A percentile compares a stretch with the other conserved stretches of the same genome.
phyloP scores from a whole-genome alignment of 2,329 filamentous ascomycete species.

The Penicillium thymicola region DNA sequence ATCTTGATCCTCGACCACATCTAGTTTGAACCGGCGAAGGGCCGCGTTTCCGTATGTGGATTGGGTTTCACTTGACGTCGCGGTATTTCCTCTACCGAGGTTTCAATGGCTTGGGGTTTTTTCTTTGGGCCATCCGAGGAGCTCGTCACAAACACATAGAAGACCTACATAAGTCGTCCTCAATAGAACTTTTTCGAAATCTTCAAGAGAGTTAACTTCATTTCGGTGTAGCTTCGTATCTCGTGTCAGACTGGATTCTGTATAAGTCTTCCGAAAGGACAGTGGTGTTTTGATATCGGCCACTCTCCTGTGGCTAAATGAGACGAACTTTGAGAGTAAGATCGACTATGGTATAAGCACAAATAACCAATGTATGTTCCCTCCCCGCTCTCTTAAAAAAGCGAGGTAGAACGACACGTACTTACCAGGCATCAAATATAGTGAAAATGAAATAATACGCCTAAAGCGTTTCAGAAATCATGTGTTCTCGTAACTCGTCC shows the following conservation, averaged over 20 bases:
- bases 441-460: background rate
- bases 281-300: background rate
- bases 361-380: no score
- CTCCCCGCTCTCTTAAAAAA: background rate
- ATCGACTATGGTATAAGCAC: no score
- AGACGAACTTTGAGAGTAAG: no score
- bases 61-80: background rate
- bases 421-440: background rate
- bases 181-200: background rate
- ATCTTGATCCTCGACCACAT: background rate
- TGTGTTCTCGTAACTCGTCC: conserved; percentile 13
- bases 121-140: background rate
- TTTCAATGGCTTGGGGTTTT: background rate
- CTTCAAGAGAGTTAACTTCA: background rate
- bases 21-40: background rate
- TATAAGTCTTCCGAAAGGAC: background rate
- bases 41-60: background rate
- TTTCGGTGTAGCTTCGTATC: background rate
- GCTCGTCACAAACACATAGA: background rate
- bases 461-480: conserved; percentile 3
- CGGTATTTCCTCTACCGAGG: background rate
- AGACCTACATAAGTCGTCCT: background rate
- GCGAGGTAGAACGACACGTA: background rate
- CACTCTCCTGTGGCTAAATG: no score
- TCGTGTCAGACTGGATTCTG: background rate